phyloP scores from a whole-genome alignment of 2,329 filamentous ascomycete genomes.

The Geosmithia flava region DNA sequence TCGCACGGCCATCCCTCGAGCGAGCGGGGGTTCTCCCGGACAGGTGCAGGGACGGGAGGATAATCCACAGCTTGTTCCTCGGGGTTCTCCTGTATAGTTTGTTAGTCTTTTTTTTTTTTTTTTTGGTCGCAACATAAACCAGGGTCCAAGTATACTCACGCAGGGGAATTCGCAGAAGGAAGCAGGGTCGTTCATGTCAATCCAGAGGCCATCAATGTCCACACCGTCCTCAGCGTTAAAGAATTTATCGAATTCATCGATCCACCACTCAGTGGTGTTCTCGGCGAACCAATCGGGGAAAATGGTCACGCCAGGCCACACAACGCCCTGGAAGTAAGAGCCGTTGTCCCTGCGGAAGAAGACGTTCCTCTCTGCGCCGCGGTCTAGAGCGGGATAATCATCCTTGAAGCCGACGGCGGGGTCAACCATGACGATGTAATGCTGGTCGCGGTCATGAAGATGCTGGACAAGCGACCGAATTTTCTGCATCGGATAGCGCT shows the following conservation, averaged over 20 bases:
- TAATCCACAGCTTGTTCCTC: slow-evolving; percentile 19
- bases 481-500: slow-evolving; percentile 51
- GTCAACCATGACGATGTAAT: slow-evolving; percentile 70
- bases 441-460: slow-evolving; percentile 53
- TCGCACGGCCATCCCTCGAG: slow-evolving; percentile 54
- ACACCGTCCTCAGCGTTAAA: slow-evolving; percentile 53
- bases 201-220: slow-evolving; percentile 69
- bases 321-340: slow-evolving; percentile 47
- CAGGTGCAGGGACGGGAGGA: slow-evolving; percentile 49
- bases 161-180: slow-evolving; percentile 13
- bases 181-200: slow-evolving; percentile 48
- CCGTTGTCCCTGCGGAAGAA: slow-evolving; percentile 42
- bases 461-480: slow-evolving; percentile 55
- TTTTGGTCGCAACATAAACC: no score
- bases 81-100: slow-evolving; percentile 10
- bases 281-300: slow-evolving; percentile 69
- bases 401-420: slow-evolving; percentile 46
- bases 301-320: slow-evolving; percentile 64
- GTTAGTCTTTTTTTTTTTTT: neutral
- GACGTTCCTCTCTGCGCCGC: slow-evolving; percentile 29
- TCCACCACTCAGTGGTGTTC: slow-evolving; percentile 56
- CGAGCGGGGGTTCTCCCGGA: slow-evolving; percentile 49
- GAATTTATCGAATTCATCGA: slow-evolving; percentile 50
- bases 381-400: slow-evolving; percentile 26
- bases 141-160: neutral